Percentiles rank a stretch among this genome's conserved stretches.
Evolutionary conservation across 139 green algal genomes (phyloP).

Genomic region (Asterochloris sp.): DNA sequence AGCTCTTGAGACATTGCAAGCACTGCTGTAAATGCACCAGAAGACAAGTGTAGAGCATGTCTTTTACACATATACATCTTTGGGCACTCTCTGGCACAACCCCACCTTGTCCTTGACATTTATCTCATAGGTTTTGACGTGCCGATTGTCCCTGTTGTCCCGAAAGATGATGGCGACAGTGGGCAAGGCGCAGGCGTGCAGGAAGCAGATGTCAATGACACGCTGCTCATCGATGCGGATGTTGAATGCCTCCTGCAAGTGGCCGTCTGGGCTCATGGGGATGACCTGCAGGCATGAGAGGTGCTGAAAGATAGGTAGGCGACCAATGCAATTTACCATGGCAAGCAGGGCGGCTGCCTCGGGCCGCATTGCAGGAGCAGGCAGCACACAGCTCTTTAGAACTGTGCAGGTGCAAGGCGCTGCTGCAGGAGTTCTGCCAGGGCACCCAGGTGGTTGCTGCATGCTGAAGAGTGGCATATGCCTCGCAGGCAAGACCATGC

Average conservation of each 20-base stretch:
- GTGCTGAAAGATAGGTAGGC: not conserved
- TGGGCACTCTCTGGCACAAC: not conserved
- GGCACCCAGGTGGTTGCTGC: too few species aligned
- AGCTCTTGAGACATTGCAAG: too few species aligned
- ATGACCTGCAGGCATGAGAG: constrained; percentile 52
- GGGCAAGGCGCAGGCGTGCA: constrained; percentile 54
- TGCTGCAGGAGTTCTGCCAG: too few species aligned
- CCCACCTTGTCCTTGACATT: constrained; percentile 60
- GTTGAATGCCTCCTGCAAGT: constrained; percentile 83
- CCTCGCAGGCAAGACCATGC: too few species aligned
- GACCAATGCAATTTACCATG: not conserved
- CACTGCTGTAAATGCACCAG: too few species aligned
- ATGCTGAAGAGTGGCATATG: too few species aligned
- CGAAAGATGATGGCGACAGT: constrained; percentile 90
- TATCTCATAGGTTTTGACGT: constrained; percentile 91
- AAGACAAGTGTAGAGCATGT: too few species aligned
- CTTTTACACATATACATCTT: too few species aligned
- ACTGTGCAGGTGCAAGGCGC: too few species aligned
- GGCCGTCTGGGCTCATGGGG: constrained; percentile 57
- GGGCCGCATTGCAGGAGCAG: too few species aligned
- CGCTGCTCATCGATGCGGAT: constrained; percentile 81
- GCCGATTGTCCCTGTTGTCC: constrained; percentile 81
- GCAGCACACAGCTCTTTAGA: too few species aligned
- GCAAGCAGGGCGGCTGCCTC: not conserved
- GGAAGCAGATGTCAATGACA: constrained; percentile 80